Evolutionary conservation across 345 rosid genomes (phyloP), one percentile per base, ranked within the genome.

Genomic region (Cardamine chenopodiifolia): DNA sequence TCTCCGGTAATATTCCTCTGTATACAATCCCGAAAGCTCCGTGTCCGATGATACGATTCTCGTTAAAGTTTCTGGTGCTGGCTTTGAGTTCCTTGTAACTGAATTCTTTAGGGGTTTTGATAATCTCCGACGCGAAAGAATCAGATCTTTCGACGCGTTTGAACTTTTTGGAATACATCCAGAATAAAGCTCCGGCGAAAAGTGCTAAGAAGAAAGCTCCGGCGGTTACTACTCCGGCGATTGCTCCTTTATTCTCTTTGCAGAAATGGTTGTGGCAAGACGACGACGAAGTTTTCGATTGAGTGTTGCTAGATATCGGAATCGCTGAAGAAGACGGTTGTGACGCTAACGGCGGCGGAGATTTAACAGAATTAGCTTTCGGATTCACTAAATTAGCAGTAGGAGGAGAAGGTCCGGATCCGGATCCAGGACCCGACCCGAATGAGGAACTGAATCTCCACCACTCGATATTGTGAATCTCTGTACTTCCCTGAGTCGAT

Each of bases 21-120:
- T 92, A 95, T 1, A 95, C 99, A 0, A 92, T 83, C 47, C 99
- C 99, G 42, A 92, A 90, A 2, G 98, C 99, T 0, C 99, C 99
- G 11, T 86, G 86, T 7, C 99, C 99, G 45, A 95, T 90, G 50
- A 90, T 68, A 70, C 90, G 79, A 60, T 83, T 87, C 25, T 83
- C 85, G 73, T 83, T 86, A 81, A 95, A 95, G 81, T 83, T 84
- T 22, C 81, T 92, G 0, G 99, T 95, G 1, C 92, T 90, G 13
- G 86, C 62, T 80, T 84, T 89, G 20, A 95, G 87, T 74, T 92
- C 99, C 75, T 81, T 90, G 77, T 92, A 92, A 13, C 83, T 90
- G 62, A 95, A 95, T 62, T 92, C 97, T 71, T 84, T 90, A 0
- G 99, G 99, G 70, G 83, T 88, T 87, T 76, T 92, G 75, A 95